Evolutionary conservation across 768 basidiomycete genomes (phyloP), one percentile per base, ranked within the genome.

Genomic region (Trametes maxima): DNA sequence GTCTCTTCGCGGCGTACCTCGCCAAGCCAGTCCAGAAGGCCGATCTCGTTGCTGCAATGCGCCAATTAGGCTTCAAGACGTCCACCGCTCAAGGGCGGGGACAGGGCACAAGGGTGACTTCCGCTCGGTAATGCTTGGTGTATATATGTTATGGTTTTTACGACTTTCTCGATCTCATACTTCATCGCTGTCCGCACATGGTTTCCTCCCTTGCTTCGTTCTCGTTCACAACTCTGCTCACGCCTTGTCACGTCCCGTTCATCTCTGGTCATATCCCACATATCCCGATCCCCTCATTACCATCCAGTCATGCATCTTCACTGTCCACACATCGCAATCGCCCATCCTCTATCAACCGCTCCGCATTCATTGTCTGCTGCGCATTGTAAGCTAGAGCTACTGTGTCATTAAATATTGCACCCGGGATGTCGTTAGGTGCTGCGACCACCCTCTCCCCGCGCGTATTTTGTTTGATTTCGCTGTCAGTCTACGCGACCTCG

Each of bases 1-100:
- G 85, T 61, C 74, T 93, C 50, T 94, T 94, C 70, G 81, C 89
- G 13, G 91, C 90, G 1, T 90, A 89, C 42, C 80, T 98, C 44
- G 79, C 90, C 46, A 98, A 98, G 77, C 95, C 95, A 1, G 76
- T 98, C 68, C 89, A 92, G 74, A 94, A 94, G 76, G 84, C 85
- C 22, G 94, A 95, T 72, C 78, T 97, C 35, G 79, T 95, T 59
- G 78, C 85, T 73, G 78, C 78, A 22, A 88, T 97, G 85, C 88
- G 89, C 42, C 87, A 91, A 69, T 82, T 97, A 59, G 95, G 95
- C 25, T 96, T 97, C 82, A 94, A 87, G 81, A 92, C 90, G 22
- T 85, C 90, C 17, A 85, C 89, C 16, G 80, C 85, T 64, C 88
- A 82, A 66, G 86, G 82, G 16, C 69, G 70, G 12, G 68, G 68